These are phyloP conservation scores for Trichoderma asperellum DNA, from an alignment of 2,329 filamentous ascomycete species.

Conservation along the genomic window DNA sequence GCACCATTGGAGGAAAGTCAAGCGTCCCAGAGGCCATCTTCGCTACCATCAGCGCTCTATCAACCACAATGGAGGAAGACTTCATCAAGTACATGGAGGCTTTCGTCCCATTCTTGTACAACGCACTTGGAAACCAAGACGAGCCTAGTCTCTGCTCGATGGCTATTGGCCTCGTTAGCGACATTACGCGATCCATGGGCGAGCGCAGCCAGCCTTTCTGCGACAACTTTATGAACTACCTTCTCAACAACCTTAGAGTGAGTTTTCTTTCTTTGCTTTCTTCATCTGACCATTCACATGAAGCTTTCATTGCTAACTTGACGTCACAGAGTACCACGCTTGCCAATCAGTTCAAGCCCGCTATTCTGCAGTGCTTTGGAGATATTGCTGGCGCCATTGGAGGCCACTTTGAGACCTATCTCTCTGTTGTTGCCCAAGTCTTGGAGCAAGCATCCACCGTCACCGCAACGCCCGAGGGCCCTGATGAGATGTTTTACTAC, in stretches of 20 bases:
- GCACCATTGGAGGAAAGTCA: slow-evolving; percentile 78
- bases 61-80: slow-evolving; percentile 87
- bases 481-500: slow-evolving; percentile 96
- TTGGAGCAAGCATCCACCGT: slow-evolving; percentile 90
- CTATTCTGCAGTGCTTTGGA: slow-evolving; percentile 96
- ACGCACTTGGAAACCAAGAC: slow-evolving; percentile 92
- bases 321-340: slow-evolving; percentile 71
- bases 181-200: slow-evolving; percentile 90
- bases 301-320: neutral
- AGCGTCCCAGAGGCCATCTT: slow-evolving; percentile 94
- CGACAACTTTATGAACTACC: slow-evolving; percentile 97
- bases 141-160: slow-evolving; percentile 93
- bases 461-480: slow-evolving; percentile 75
- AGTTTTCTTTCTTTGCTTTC: slow-evolving; percentile 38
- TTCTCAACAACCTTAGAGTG: slow-evolving; percentile 87
- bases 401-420: slow-evolving; percentile 88
- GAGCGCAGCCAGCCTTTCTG: slow-evolving; percentile 93
- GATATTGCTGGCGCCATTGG: slow-evolving; percentile 96
- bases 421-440: slow-evolving; percentile 89
- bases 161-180: slow-evolving; percentile 95
- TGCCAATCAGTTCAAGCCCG: slow-evolving; percentile 95
- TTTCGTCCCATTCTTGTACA: slow-evolving; percentile 90
- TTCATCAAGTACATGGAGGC: slow-evolving; percentile 98
- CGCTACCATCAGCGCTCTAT: slow-evolving; percentile 86
- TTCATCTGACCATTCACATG: neutral